phyloP scores from a whole-genome alignment of 305 asterid species.

The Salvia sclarea region DNA sequence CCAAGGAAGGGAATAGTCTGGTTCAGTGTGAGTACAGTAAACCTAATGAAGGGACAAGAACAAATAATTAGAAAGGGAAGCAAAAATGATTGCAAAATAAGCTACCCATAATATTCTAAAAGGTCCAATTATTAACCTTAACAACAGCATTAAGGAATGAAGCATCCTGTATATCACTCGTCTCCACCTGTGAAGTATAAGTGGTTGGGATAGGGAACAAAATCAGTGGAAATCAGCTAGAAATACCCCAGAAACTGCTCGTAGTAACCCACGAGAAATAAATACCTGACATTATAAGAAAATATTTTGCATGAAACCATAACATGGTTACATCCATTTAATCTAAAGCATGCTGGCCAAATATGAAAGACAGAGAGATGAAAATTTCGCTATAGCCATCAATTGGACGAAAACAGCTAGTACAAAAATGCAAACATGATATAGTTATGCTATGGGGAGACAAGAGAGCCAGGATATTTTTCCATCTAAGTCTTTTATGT shows the following conservation, averaged over 20 bases:
- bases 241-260: constrained; percentile 18
- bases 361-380: constrained; percentile 9
- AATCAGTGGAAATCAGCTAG: constrained; percentile 19
- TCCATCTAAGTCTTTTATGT: constrained; percentile 1
- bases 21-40: constrained; percentile 92
- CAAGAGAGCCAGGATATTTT: background rate
- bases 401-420: constrained; percentile 2
- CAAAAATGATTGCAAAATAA: background rate
- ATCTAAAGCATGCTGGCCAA: background rate
- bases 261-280: constrained; percentile 8
- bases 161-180: constrained; percentile 70
- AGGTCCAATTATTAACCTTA: constrained; percentile 55
- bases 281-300: constrained; percentile 4
- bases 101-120: constrained; percentile 13
- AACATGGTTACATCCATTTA: constrained; percentile 19
- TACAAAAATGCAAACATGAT: background rate
- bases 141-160: constrained; percentile 87
- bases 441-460: background rate
- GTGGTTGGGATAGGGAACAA: constrained; percentile 28
- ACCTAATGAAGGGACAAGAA: constrained; percentile 49
- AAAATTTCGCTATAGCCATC: constrained; percentile 9
- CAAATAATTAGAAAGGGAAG: background rate
- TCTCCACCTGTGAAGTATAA: constrained; percentile 59
- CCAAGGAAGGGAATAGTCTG: constrained; percentile 99
- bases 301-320: constrained; percentile 9